Evolutionary conservation across 139 green algal genomes (phyloP).

Genomic region (Eudorina sp.): DNA sequence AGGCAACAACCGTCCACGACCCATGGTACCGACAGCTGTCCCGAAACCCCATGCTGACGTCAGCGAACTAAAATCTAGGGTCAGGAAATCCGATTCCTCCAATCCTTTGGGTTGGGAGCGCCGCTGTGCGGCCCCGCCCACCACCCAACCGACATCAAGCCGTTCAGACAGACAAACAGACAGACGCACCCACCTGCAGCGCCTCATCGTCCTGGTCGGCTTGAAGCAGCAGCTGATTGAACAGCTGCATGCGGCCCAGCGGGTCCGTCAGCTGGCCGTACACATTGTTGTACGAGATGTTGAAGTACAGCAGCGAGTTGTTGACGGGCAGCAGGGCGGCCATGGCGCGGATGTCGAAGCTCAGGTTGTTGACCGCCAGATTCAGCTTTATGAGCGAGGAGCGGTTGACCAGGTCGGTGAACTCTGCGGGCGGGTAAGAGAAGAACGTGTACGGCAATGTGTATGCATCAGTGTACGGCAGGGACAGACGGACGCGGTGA

Average conservation of each 20-base stretch:
- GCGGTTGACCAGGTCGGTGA: not conserved
- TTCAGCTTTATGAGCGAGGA: slow-evolving; percentile 22
- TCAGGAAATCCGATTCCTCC: too few species aligned
- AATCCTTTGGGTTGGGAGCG: too few species aligned
- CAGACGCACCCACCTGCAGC: slow-evolving; percentile 4
- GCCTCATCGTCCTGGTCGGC: not conserved
- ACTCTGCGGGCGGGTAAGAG: not conserved
- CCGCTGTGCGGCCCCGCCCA: too few species aligned
- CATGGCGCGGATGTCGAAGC: not conserved
- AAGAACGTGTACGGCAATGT: too few species aligned
- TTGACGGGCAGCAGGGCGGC: not conserved
- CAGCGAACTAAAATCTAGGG: too few species aligned
- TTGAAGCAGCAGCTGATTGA: slow-evolving; percentile 13
- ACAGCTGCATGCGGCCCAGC: slow-evolving; percentile 20
- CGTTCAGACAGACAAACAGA: too few species aligned
- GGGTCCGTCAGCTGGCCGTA: not conserved
- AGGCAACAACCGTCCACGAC: too few species aligned
- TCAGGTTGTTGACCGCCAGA: slow-evolving; percentile 34
- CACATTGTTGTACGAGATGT: slow-evolving; percentile 28
- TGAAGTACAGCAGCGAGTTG: slow-evolving; percentile 46
- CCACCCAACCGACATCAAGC: too few species aligned
- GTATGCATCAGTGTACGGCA: too few species aligned
- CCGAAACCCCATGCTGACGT: too few species aligned
- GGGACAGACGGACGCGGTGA: too few species aligned
- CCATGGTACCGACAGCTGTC: too few species aligned